Percentiles rank a stretch among this genome's conserved stretches.
Conservation (phyloP, 2,329 filamentous ascomycete genomes). For the Fusarium sp. region DNA sequence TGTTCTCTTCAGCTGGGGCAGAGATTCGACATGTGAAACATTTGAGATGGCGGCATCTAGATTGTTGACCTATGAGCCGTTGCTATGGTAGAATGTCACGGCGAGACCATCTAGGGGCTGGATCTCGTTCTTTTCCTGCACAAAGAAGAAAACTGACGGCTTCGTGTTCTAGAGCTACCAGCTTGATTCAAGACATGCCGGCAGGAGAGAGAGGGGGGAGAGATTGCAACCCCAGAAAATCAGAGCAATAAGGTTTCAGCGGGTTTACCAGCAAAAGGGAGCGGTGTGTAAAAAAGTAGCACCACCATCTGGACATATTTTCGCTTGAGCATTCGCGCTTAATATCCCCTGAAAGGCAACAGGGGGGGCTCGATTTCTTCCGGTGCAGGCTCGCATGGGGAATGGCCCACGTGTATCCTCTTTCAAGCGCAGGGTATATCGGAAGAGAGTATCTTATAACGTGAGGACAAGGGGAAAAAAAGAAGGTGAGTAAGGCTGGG, state of each 20-base stretch:
- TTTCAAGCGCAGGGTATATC: slow-evolving; percentile 1
- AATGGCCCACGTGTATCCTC: slow-evolving; percentile 20
- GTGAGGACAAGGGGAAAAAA: not conserved
- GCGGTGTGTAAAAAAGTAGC: slow-evolving; percentile 32
- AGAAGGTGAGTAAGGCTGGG: not conserved
- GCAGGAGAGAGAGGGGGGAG: not conserved
- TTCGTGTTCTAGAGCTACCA: slow-evolving; percentile 10
- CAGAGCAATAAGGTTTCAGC: slow-evolving; percentile 23
- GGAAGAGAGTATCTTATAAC: not conserved
- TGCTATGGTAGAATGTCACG: slow-evolving; percentile 20
- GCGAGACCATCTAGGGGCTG: not conserved
- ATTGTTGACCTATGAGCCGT: slow-evolving; percentile 14
- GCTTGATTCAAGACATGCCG: slow-evolving; percentile 9
- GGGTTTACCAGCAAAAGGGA: not conserved
- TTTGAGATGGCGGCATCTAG: slow-evolving; percentile 14
- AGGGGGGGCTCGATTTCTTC: slow-evolving; percentile 1
- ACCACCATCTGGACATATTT: not conserved
- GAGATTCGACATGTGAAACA: slow-evolving; percentile 31
- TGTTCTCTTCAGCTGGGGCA: not conserved
- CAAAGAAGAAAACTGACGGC: not conserved
- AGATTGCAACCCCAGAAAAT: slow-evolving; percentile 13
- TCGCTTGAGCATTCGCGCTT: not conserved
- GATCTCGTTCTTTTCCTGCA: not conserved
- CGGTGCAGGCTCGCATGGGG: slow-evolving; percentile 20
- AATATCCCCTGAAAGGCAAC: not conserved